phyloP scores from a whole-genome alignment of 1,284 basidiomycete genomes.

The Inonotus obliquus region DNA sequence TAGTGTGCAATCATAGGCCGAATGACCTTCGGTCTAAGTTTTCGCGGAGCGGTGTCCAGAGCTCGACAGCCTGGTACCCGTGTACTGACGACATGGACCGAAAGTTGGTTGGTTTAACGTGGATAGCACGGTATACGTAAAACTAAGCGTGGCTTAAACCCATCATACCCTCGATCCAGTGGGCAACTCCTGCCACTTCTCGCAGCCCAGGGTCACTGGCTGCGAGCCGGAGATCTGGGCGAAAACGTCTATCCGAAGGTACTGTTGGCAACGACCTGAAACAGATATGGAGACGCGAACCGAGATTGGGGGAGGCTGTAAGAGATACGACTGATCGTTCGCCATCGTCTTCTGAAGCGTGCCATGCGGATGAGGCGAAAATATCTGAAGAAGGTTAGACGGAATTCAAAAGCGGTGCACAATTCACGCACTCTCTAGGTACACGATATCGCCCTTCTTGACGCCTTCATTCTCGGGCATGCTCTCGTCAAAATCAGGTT shows the following conservation, averaged over 20 bases:
- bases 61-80: no score
- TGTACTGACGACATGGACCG: no score
- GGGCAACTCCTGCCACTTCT: conserved; percentile 58
- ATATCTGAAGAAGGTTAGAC: not conserved
- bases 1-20: no score
- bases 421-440: conserved; percentile 53
- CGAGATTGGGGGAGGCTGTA: conserved; percentile 59
- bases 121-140: no score
- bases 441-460: conserved; percentile 64
- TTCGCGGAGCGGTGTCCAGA: no score
- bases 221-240: conserved; percentile 68
- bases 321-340: conserved; percentile 35
- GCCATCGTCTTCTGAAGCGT: not conserved
- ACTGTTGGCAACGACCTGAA: conserved; percentile 69
- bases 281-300: conserved; percentile 59
- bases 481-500: conserved; percentile 21
- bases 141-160: conserved; percentile 1
- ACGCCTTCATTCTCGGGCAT: conserved; percentile 17
- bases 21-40: no score
- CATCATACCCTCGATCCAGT: conserved; percentile 54
- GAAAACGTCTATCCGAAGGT: conserved; percentile 51
- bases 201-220: conserved; percentile 61
- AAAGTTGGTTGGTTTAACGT: no score
- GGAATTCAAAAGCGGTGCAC: not conserved
- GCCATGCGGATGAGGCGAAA: not conserved